Conservation (phyloP, 179 eudicot genomes). For the Spinacia oleracea region DNA sequence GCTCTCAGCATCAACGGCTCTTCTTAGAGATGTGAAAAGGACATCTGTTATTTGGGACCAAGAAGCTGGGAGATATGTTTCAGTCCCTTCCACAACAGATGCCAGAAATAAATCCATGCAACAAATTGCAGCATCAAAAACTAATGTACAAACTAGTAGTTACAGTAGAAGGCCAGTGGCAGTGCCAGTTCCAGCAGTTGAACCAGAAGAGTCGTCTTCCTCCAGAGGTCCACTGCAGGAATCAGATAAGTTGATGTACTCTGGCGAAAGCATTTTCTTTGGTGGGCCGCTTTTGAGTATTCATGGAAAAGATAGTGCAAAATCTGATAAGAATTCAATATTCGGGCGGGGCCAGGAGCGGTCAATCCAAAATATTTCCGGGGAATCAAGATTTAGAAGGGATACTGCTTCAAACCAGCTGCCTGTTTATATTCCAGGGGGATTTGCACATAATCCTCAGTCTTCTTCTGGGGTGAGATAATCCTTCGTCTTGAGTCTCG, state of each 20-base stretch:
- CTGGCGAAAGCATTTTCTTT: slow-evolving; percentile 81
- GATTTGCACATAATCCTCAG: slow-evolving; percentile 28
- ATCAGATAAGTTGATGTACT: slow-evolving; percentile 64
- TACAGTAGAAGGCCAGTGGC: slow-evolving; percentile 32
- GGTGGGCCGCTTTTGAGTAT: slow-evolving; percentile 81
- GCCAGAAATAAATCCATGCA: slow-evolving; percentile 41
- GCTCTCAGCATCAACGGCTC: slow-evolving; percentile 45
- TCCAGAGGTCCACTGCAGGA: slow-evolving; percentile 45
- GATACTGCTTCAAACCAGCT: slow-evolving; percentile 82
- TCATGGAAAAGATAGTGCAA: slow-evolving; percentile 46
- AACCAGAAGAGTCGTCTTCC: slow-evolving; percentile 46
- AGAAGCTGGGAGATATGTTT: slow-evolving; percentile 91
- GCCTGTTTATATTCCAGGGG: slow-evolving; percentile 74
- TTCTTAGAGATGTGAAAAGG: slow-evolving; percentile 74
- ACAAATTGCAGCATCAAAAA: slow-evolving; percentile 34
- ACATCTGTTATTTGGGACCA: slow-evolving; percentile 95
- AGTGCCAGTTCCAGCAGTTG: slow-evolving; percentile 20
- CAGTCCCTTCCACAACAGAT: slow-evolving; percentile 69
- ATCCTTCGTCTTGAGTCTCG: neutral
- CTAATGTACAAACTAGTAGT: slow-evolving; percentile 37
- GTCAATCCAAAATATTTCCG: slow-evolving; percentile 42
- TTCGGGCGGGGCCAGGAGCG: slow-evolving; percentile 59
- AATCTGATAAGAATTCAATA: slow-evolving; percentile 45
- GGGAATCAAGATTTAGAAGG: slow-evolving; percentile 72
- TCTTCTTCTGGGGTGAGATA: slow-evolving; percentile 36